These are phyloP conservation scores for Gnomoniopsis smithogilvyi DNA, from an alignment of 2,329 filamentous ascomycete genomes.

Conservation along the genomic window DNA sequence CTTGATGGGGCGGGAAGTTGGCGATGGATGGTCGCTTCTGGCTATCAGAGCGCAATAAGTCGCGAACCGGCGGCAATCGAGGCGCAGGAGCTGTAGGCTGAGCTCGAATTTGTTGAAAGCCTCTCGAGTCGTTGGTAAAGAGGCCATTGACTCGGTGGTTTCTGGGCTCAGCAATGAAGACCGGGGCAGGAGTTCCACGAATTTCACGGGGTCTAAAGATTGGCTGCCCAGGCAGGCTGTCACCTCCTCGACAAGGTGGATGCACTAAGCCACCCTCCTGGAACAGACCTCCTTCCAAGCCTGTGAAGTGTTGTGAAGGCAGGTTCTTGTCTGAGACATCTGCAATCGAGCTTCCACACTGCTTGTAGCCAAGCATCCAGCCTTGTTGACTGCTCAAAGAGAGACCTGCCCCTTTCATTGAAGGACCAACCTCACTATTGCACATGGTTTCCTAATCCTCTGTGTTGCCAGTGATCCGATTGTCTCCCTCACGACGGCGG, in stretches of 20 bases:
- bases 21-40: not conserved
- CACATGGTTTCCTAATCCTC: conserved; percentile 17
- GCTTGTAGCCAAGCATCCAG: conserved; percentile 4
- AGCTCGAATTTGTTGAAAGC: not conserved
- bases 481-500: not conserved
- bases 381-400: not conserved
- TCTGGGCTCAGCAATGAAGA: conserved; percentile 28
- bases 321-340: conserved; percentile 25
- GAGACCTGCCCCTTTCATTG: conserved; percentile 5
- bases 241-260: conserved; percentile 11
- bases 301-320: not conserved
- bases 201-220: conserved; percentile 9
- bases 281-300: not conserved
- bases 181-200: conserved; percentile 5
- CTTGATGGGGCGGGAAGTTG: not conserved
- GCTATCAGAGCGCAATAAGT: not conserved
- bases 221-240: conserved; percentile 17
- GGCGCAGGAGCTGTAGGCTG: not conserved
- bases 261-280: conserved; percentile 4
- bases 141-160: conserved; percentile 31
- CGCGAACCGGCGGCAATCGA: not conserved
- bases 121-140: conserved; percentile 20
- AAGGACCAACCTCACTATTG: conserved; percentile 9
- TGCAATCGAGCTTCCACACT: conserved; percentile 15
- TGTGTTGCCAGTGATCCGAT: conserved; percentile 12